phyloP scores from a whole-genome alignment of 2,329 filamentous ascomycete genomes.

The Cladophialophora yegresii region DNA sequence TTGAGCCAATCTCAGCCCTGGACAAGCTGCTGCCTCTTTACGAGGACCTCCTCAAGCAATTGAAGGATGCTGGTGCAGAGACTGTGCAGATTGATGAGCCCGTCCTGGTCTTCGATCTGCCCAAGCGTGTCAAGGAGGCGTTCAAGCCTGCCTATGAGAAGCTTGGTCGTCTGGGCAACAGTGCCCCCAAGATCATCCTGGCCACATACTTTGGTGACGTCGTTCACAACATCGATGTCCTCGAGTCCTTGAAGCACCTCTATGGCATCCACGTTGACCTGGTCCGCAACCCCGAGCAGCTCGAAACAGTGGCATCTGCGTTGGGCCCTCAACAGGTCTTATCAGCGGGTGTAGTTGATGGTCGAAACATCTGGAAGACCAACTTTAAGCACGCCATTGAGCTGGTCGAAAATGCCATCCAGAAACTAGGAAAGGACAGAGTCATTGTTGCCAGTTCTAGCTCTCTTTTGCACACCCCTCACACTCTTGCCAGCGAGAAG shows the following conservation, averaged over 20 bases:
- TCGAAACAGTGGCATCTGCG: slow-evolving; percentile 77
- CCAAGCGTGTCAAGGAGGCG: slow-evolving; percentile 85
- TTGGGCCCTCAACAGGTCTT: slow-evolving; percentile 87
- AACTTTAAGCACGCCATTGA: slow-evolving; percentile 96
- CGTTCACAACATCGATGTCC: slow-evolving; percentile 94
- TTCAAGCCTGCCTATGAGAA: slow-evolving; percentile 98
- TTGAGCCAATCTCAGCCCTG: slow-evolving; percentile 90
- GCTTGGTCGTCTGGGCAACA: slow-evolving; percentile 72
- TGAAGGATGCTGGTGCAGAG: slow-evolving; percentile 95
- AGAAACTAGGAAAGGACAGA: slow-evolving; percentile 96
- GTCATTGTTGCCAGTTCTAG: slow-evolving; percentile 96
- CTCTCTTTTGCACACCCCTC: slow-evolving; percentile 96
- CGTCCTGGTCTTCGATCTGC: slow-evolving; percentile 90
- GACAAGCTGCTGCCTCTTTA: slow-evolving; percentile 94
- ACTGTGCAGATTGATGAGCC: slow-evolving; percentile 98
- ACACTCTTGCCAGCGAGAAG: slow-evolving; percentile 98
- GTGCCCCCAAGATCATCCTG: slow-evolving; percentile 83
- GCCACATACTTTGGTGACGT: slow-evolving; percentile 99
- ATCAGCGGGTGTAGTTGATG: slow-evolving; percentile 94
- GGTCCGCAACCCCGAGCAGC: slow-evolving; percentile 97
- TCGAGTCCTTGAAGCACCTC: slow-evolving; percentile 71
- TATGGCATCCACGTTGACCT: slow-evolving; percentile 92
- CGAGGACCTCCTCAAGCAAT: slow-evolving; percentile 84
- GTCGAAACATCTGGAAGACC: slow-evolving; percentile 99
- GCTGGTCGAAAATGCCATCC: slow-evolving; percentile 81